Evolutionary conservation across 2,329 filamentous ascomycete genomes (phyloP), one percentile per base, ranked within the genome.

Genomic region (Exophiala phaeomuriformis): DNA sequence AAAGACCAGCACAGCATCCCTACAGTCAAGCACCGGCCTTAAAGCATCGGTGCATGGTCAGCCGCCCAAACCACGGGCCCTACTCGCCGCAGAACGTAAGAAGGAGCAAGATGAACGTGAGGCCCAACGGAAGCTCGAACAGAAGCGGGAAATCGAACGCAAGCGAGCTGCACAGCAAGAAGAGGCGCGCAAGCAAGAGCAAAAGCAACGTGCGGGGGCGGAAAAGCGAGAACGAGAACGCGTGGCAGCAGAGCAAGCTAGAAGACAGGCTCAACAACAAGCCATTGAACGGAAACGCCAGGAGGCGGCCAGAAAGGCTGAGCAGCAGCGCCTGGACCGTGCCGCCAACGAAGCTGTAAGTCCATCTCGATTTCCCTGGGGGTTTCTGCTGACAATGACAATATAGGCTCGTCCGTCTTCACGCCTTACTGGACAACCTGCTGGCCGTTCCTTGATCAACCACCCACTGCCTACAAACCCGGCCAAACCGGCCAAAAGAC

Each of bases 31-130:
- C 12, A 73, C 68, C 49, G 87, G 79, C 64, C 74, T 90, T 49
- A 88, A 86, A 67, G 79, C 76, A 63, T 82, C 81, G 4, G 74
- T 75, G 4, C 81, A 82, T n/a, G 78, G 83, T n/a, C 72, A 70
- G 32, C 76, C 75, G n/a, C 75, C 79, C 1, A 82, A 84, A 48
- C 79, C 83, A 0, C 88, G 86, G 66, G 85, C 86, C 1, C 73
- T 90, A 27, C 82, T 90, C 50, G 76, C 86, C 45, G 88, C 85
- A 2, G 86, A 88, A 37, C 85, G 83, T 65, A 90, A 90, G 69
- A 91, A 86, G 66, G 89, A 95, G 67, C 56, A 81, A 66, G 90
- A 95, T 63, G 88, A 94, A 66, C 82, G 83, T 45, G 87, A 90
- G 60, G 81, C 82, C 9, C 84, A 90, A 64, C 82, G 84, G 47